Conservation (phyloP, 768 basidiomycete species). For the Tulasnella sp. region DNA sequence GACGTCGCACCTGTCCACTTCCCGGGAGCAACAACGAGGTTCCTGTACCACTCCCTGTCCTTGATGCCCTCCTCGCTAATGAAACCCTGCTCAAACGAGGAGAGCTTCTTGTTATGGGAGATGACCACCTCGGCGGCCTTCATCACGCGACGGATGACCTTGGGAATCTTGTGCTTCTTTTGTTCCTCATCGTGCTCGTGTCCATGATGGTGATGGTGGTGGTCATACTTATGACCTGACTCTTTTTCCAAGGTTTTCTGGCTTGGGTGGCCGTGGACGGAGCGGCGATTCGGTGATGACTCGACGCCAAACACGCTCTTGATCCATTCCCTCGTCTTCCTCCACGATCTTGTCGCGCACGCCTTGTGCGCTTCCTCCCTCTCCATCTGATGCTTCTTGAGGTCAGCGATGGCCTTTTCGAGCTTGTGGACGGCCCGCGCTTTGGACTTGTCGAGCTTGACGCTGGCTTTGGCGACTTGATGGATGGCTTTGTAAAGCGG, state of each 20-base stretch:
- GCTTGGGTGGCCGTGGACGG: too few species aligned
- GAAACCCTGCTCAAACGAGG: constrained; percentile 66
- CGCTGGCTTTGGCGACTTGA: constrained; percentile 25
- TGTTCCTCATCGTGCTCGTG: constrained; percentile 5
- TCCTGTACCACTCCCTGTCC: constrained; percentile 62
- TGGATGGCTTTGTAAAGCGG: constrained; percentile 25
- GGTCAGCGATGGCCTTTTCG: constrained; percentile 25
- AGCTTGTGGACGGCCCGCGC: constrained; percentile 30
- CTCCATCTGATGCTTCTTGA: constrained; percentile 19
- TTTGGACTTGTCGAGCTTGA: constrained; percentile 25
- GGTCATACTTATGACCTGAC: neutral
- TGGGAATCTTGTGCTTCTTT: constrained; percentile 32
- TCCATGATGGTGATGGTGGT: constrained; percentile 5
- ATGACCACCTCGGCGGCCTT: constrained; percentile 22
- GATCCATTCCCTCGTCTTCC: constrained; percentile 8
- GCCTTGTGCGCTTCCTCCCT: neutral
- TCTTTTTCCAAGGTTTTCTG: too few species aligned
- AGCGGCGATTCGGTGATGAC: neutral
- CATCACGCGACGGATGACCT: constrained; percentile 47
- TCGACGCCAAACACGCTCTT: constrained; percentile 16
- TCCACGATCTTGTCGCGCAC: constrained; percentile 5
- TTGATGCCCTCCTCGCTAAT: constrained; percentile 47
- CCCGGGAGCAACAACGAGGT: constrained; percentile 78
- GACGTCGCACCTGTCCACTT: constrained; percentile 56
- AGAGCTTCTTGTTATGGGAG: constrained; percentile 49